Evolutionary conservation across 371 early-diverging fungal species (phyloP).

Genomic region (Mortierella sp.): DNA sequence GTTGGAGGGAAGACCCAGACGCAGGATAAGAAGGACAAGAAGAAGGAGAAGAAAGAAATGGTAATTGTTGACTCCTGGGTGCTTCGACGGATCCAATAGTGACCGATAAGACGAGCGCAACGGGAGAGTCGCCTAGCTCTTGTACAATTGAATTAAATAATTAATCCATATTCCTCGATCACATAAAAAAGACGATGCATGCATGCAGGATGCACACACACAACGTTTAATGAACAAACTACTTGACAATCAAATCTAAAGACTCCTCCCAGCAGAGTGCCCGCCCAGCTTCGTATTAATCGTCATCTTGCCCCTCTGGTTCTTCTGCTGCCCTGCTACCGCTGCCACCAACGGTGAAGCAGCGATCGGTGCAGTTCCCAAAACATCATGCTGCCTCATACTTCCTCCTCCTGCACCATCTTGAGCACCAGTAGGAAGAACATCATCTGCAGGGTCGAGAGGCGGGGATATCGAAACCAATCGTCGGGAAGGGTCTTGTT

Average conservation of each 20-base stretch:
- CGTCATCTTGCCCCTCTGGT: slow-evolving; percentile 32
- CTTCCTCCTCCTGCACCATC: neutral
- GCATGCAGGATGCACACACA: neutral
- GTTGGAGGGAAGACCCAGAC: slow-evolving; percentile 9
- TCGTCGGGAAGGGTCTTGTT: slow-evolving; percentile 12
- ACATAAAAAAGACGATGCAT: neutral
- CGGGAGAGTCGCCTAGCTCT: too few species aligned
- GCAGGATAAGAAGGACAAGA: neutral
- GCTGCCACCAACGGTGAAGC: neutral
- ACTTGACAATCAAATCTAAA: neutral
- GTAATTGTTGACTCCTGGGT: slow-evolving; percentile 33
- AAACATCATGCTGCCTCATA: neutral
- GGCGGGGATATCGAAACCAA: slow-evolving; percentile 38
- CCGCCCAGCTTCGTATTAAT: slow-evolving; percentile 27
- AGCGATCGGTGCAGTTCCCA: neutral
- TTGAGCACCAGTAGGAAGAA: neutral
- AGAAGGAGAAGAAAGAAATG: neutral
- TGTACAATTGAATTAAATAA: too few species aligned
- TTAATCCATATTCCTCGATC: too few species aligned
- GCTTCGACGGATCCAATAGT: slow-evolving; percentile 19
- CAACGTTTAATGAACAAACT: neutral
- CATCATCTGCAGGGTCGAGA: slow-evolving; percentile 6
- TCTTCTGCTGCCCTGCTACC: slow-evolving; percentile 11
- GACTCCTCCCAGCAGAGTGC: neutral
- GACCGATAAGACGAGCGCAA: neutral